Base-by-base conservation (phyloP, 306 rosid species). In the Trifolium pratense region DNA sequence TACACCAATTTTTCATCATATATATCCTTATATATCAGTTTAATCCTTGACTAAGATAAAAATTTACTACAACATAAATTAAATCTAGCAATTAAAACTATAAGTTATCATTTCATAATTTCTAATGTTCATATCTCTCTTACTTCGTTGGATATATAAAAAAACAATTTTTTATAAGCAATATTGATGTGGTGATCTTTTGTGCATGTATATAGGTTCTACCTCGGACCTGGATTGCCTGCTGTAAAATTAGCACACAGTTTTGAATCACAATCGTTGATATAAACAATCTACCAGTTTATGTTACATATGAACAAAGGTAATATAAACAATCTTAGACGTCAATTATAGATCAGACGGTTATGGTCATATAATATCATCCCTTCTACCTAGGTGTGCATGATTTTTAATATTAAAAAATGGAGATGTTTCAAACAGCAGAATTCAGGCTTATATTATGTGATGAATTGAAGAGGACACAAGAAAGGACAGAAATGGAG, bases 401-500 rank as follows among this genome's bases (percentile, higher is more conserved):
- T 26, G 55, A 18, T 56, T 29, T 40, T 61, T 32, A 36, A 26
- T 39, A 65, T 40, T 21, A 20, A 21, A 55, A 49, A 43, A 60
- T 53, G 10, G 13, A 29, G 49, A 45, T 17, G 18, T 40, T 58
- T 0, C 42, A 49, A 48, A 36, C 53, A 62, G 49, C 36, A 34
- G 75, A 60, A 59, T 74, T 76, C 61, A 71, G 84, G 46, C 83
- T 64, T 15, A 56, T 56, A 56, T 23, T 56, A 69, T 80, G 69
- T 57, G 76, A 15, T 60, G 51, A n/a, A n/a, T n/a, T n/a, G n/a
- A 80, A n/a, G 75, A 75, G 37, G 82, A 82, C 86, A 65, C 43
- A 73, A 25, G 58, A 51, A 80, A 80, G 75, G 79, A 66, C 78
- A 74, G 64, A 51, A 45, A 15, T 59, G 5, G 75, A 69, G 70